Evolutionary conservation across 1,139 yeast species (phyloP).

Genomic region (Zygotorulaspora mrakii): DNA sequence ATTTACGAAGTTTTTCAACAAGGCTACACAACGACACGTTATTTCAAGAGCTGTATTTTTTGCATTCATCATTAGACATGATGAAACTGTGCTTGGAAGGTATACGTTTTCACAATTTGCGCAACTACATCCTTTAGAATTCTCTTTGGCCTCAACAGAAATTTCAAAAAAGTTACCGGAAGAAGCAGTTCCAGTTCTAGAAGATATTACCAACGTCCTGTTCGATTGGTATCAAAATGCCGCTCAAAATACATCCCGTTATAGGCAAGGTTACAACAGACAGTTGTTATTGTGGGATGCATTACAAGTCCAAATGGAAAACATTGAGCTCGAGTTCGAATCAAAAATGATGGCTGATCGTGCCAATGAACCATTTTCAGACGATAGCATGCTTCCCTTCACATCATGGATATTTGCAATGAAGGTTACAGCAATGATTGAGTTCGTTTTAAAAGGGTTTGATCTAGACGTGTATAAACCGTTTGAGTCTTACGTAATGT

Average conservation of each 20-base stretch:
- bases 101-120: constrained; percentile 34
- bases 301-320: constrained; percentile 65
- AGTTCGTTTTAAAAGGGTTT: constrained; percentile 69
- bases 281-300: constrained; percentile 67
- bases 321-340: constrained; percentile 45
- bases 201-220: constrained; percentile 38
- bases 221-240: constrained; percentile 55
- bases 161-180: constrained; percentile 20
- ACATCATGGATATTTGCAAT: constrained; percentile 64
- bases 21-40: constrained; percentile 43
- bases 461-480: constrained; percentile 70
- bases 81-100: constrained; percentile 48
- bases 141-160: constrained; percentile 37
- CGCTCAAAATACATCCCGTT: constrained; percentile 77
- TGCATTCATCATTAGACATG: constrained; percentile 56
- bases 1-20: constrained; percentile 36
- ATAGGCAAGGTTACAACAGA: constrained; percentile 66
- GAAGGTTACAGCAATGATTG: constrained; percentile 67
- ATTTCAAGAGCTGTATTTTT: constrained; percentile 61
- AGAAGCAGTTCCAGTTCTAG: constrained; percentile 22
- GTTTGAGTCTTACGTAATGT: constrained; percentile 66
- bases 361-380: constrained; percentile 20
- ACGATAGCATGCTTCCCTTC: constrained; percentile 50
- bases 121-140: constrained; percentile 33
- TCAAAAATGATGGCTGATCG: constrained; percentile 32